A percentile compares a stretch with the other conserved stretches of the same genome.
phyloP scores from a whole-genome alignment of 805 yeast species.

The Yamadazyma scolyti region DNA sequence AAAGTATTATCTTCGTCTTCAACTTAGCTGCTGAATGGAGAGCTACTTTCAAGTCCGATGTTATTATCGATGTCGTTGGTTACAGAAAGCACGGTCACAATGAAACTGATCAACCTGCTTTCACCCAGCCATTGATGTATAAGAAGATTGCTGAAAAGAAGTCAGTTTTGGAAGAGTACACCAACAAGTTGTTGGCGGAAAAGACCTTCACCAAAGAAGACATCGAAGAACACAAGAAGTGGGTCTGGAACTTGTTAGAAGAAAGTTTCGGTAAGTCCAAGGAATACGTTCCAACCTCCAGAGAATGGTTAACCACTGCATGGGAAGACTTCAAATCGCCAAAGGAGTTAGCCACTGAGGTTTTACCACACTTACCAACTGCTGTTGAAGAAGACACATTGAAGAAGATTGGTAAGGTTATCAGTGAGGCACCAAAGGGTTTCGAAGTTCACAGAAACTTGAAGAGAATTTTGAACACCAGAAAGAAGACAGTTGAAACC shows the following conservation, averaged over 20 bases:
- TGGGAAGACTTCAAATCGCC: constrained; percentile 99
- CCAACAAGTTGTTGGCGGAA: constrained; percentile 74
- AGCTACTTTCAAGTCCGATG: constrained; percentile 93
- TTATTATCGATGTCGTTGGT: constrained; percentile 94
- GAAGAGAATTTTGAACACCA: constrained; percentile 85
- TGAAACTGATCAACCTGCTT: constrained; percentile 98
- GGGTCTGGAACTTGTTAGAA: constrained; percentile 96
- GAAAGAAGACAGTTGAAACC: constrained; percentile 79
- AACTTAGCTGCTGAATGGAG: constrained; percentile 99
- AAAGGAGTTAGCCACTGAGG: constrained; percentile 91
- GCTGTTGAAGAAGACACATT: constrained; percentile 70
- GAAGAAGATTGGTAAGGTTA: constrained; percentile 71
- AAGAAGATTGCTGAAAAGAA: constrained; percentile 83
- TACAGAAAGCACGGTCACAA: constrained; percentile 99
- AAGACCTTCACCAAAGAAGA: constrained; percentile 88
- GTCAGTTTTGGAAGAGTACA: constrained; percentile 83
- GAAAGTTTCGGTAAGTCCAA: constrained; percentile 84
- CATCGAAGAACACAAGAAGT: constrained; percentile 90
- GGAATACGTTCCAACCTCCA: constrained; percentile 83
- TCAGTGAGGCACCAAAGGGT: constrained; percentile 81
- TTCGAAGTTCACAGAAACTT: constrained; percentile 93
- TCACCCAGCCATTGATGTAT: constrained; percentile 99
- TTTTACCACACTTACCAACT: constrained; percentile 94
- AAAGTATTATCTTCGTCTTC: constrained; percentile 86
- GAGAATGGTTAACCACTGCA: constrained; percentile 98